Conservation (phyloP, 2,329 filamentous ascomycete genomes). For the Sclerotinia glacialis region DNA sequence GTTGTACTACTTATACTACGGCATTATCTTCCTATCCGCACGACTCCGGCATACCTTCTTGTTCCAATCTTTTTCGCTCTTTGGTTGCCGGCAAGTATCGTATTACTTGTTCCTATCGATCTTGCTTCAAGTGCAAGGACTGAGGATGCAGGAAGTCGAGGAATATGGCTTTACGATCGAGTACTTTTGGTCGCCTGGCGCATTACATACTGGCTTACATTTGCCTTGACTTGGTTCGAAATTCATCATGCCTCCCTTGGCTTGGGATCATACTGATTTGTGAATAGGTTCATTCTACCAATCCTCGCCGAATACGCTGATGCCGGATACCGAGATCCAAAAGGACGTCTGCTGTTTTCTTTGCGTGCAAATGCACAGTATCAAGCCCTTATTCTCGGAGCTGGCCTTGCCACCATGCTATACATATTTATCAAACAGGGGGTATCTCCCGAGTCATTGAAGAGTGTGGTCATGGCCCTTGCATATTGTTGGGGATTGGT, state of each 20-base stretch:
- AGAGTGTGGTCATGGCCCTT: conserved; percentile 84
- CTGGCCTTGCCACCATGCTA: conserved; percentile 67
- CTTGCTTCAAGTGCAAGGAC: conserved; percentile 79
- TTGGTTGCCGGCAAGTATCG: conserved; percentile 84
- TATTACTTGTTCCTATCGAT: conserved; percentile 92
- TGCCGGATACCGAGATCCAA: conserved; percentile 85
- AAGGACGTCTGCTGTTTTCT: conserved; percentile 77
- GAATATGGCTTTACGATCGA: conserved; percentile 81
- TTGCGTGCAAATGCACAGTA: conserved; percentile 85
- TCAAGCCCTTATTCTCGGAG: conserved; percentile 73
- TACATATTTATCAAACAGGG: conserved; percentile 82
- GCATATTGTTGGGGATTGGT: conserved; percentile 92
- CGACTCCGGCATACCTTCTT: conserved; percentile 84
- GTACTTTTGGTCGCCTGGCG: conserved; percentile 86
- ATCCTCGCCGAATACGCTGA: conserved; percentile 93
- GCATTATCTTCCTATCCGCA: conserved; percentile 84
- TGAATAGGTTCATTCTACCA: conserved; percentile 78
- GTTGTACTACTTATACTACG: conserved; percentile 81
- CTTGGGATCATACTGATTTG: conserved; percentile 9
- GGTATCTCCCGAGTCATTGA: conserved; percentile 69
- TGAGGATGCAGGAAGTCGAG: conserved; percentile 67
- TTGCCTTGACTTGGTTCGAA: conserved; percentile 82
- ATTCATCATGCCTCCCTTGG: background rate
- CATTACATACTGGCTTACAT: conserved; percentile 96
- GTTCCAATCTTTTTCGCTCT: conserved; percentile 96